Conservation (phyloP, 805 yeast genomes). For the Kodamaea leandrae region DNA sequence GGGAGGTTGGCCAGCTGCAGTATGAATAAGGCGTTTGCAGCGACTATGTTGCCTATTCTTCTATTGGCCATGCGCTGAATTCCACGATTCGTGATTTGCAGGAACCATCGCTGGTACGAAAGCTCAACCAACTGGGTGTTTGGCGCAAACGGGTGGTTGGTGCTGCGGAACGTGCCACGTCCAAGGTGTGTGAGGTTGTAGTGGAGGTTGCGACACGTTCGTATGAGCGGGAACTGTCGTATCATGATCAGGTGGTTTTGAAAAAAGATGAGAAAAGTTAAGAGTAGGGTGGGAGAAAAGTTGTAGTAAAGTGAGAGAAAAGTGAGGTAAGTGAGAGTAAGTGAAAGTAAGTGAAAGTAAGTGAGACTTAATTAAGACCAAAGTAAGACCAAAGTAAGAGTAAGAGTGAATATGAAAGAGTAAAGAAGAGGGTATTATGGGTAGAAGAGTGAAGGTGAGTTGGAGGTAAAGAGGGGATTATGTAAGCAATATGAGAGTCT, state of each 20-base stretch:
- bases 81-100: background rate
- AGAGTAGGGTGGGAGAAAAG: background rate
- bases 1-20: too few species aligned
- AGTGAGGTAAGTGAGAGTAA: too few species aligned
- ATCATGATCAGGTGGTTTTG: conserved; percentile 8
- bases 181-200: conserved; percentile 14
- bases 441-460: too few species aligned
- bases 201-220: conserved; percentile 16
- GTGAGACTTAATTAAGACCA: too few species aligned
- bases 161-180: conserved; percentile 14
- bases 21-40: conserved; percentile 6
- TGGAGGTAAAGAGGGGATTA: too few species aligned
- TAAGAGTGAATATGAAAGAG: too few species aligned
- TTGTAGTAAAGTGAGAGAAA: background rate
- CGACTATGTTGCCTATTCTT: conserved; percentile 8
- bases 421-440: too few species aligned
- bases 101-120: conserved; percentile 18
- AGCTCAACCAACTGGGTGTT: conserved; percentile 18
- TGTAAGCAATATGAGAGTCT: too few species aligned
- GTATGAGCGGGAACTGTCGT: conserved; percentile 19
- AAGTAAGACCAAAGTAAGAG: too few species aligned
- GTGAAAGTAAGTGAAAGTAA: too few species aligned
- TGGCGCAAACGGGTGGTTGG: conserved; percentile 20
- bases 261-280: background rate
- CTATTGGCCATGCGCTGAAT: conserved; percentile 2